A percentile compares a stretch with the other conserved stretches of the same genome.
Evolutionary conservation across 1,139 yeast genomes (phyloP).

Genomic region (Sugiyamaella pinicola): DNA sequence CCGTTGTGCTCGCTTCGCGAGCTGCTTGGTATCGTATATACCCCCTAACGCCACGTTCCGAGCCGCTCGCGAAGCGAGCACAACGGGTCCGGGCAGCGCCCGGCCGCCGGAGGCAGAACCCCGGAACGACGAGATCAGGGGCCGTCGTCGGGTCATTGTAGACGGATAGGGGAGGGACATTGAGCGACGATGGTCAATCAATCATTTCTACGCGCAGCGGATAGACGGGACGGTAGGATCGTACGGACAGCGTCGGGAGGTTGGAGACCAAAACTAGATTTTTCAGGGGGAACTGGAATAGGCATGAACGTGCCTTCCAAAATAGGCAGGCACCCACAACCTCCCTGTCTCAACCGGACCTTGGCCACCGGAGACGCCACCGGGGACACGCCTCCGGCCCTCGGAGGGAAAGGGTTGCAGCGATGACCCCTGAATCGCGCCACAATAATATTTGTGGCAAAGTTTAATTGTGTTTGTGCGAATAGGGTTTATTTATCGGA

Average conservation of each 20-base stretch:
- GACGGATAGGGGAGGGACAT: neutral
- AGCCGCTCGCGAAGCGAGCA: neutral
- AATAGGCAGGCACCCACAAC: no score
- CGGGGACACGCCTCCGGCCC: neutral
- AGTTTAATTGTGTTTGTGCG: no score
- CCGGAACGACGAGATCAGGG: neutral
- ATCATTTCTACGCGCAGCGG: neutral
- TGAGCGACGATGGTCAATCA: neutral
- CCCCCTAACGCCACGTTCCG: neutral
- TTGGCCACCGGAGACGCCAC: neutral
- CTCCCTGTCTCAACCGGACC: no score
- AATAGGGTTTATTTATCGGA: no score
- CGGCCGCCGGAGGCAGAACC: neutral
- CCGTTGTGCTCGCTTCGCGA: no score
- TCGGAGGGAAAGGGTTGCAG: neutral
- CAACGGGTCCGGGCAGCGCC: conserved; percentile 3
- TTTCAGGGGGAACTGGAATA: neutral
- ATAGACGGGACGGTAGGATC: neutral
- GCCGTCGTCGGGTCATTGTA: neutral
- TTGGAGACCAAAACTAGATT: neutral
- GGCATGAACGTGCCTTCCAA: no score
- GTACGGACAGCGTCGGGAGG: conserved; percentile 4
- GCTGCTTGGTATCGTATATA: no score
- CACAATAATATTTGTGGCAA: no score
- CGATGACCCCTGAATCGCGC: no score